Percentiles rank a stretch among this genome's conserved stretches.
phyloP scores from a whole-genome alignment of 257 asterid species.

The Asclepias syriaca region DNA sequence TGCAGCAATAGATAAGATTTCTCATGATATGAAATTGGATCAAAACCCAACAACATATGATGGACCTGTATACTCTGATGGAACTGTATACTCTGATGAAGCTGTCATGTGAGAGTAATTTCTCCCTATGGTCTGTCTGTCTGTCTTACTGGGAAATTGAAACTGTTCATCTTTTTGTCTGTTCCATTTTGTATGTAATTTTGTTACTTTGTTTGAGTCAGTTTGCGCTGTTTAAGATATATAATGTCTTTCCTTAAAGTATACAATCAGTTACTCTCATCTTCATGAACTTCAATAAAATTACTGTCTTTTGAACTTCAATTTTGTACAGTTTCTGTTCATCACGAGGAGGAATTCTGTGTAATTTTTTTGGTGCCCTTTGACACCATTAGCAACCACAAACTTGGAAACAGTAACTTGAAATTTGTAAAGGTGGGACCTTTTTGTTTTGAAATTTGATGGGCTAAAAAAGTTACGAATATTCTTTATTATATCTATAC shows the following conservation, averaged over 20 bases:
- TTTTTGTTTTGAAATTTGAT: not conserved
- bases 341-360: not conserved
- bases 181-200: not conserved
- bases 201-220: not conserved
- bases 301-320: not conserved
- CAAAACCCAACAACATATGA: conserved; percentile 45
- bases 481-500: too few relatives aligned
- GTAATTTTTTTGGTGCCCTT: not conserved
- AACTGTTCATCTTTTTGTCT: not conserved
- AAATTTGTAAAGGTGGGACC: not conserved
- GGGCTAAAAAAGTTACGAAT: too few relatives aligned
- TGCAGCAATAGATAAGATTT: conserved; percentile 68
- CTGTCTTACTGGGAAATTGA: not conserved
- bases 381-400: not conserved
- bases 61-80: conserved; percentile 54
- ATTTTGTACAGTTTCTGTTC: not conserved
- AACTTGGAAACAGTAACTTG: not conserved
- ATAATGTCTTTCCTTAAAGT: not conserved
- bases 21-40: conserved; percentile 46
- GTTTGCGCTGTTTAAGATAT: not conserved
- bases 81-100: conserved; percentile 33
- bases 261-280: not conserved
- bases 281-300: not conserved
- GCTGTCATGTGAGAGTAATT: conserved; percentile 42
- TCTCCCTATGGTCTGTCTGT: not conserved